These are phyloP conservation scores for Cyathus striatus DNA, from an alignment of 768 basidiomycete species.

Conservation along the genomic window DNA sequence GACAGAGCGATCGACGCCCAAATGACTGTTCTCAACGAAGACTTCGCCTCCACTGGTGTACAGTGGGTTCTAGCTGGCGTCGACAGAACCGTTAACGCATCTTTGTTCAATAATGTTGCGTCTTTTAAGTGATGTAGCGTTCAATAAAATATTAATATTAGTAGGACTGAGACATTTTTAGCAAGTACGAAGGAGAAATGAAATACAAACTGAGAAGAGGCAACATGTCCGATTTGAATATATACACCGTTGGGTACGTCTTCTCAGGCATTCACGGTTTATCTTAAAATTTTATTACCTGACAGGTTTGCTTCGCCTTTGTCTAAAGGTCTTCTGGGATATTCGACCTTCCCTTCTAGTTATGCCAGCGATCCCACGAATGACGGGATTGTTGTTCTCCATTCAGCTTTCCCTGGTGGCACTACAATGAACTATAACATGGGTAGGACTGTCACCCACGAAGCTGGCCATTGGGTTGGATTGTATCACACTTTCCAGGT, in stretches of 20 bases:
- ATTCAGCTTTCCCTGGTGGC: conserved; percentile 17
- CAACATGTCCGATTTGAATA: not conserved
- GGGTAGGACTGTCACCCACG: conserved; percentile 2
- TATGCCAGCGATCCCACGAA: conserved; percentile 13
- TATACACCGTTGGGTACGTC: conserved; percentile 4
- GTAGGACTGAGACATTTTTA: not conserved
- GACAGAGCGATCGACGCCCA: conserved; percentile 6
- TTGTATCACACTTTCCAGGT: conserved; percentile 4
- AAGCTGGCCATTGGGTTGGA: conserved; percentile 4
- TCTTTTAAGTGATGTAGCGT: not conserved
- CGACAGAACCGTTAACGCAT: not conserved
- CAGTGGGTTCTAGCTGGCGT: not conserved
- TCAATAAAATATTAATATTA: too few relatives aligned
- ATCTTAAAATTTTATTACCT: not conserved
- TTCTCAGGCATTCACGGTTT: not conserved
- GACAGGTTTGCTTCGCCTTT: conserved; percentile 8
- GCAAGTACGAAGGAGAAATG: not conserved
- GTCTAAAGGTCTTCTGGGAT: conserved; percentile 16
- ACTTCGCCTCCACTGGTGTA: not conserved
- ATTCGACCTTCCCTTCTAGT: conserved; percentile 18
- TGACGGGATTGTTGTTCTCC: conserved; percentile 23
- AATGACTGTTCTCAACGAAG: conserved; percentile 5
- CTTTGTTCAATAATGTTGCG: conserved; percentile 1
- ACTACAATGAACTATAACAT: conserved; percentile 19
- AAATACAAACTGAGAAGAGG: conserved; percentile 1